Evolutionary conservation across 768 basidiomycete species (phyloP).

Genomic region (Baorangia bicolor): DNA sequence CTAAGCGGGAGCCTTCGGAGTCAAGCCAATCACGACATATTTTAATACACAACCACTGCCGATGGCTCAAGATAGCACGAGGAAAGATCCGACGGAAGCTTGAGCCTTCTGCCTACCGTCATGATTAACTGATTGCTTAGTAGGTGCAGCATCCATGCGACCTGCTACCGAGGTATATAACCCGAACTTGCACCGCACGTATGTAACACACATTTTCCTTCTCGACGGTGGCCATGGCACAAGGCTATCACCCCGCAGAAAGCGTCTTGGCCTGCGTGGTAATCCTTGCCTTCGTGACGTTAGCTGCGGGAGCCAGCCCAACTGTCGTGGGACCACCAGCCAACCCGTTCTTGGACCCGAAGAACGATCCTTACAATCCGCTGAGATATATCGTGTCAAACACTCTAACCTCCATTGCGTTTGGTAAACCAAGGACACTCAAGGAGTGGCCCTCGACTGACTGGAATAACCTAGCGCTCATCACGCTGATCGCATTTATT

Average conservation of each 20-base stretch:
- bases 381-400: constrained; percentile 58
- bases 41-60: no score
- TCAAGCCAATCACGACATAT: no score
- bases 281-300: not conserved
- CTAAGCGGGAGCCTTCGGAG: no score
- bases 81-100: no score
- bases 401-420: constrained; percentile 48
- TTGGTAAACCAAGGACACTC: constrained; percentile 33
- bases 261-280: not conserved
- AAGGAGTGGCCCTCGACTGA: not conserved
- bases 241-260: not conserved
- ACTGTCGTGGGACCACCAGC: not conserved
- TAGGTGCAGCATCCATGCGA: not conserved
- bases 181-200: not conserved
- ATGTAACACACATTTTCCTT: not conserved
- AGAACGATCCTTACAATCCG: constrained; percentile 52
- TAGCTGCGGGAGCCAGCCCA: not conserved
- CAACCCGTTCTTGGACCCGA: constrained; percentile 39
- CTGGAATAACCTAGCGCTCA: constrained; percentile 18
- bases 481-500: constrained; percentile 40
- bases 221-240: not conserved
- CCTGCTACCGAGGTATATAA: not conserved
- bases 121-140: no score
- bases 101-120: no score
- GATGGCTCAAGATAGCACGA: no score